Conservation (phyloP, 202 grass and related monocot genomes). For the Setaria italica region DNA sequence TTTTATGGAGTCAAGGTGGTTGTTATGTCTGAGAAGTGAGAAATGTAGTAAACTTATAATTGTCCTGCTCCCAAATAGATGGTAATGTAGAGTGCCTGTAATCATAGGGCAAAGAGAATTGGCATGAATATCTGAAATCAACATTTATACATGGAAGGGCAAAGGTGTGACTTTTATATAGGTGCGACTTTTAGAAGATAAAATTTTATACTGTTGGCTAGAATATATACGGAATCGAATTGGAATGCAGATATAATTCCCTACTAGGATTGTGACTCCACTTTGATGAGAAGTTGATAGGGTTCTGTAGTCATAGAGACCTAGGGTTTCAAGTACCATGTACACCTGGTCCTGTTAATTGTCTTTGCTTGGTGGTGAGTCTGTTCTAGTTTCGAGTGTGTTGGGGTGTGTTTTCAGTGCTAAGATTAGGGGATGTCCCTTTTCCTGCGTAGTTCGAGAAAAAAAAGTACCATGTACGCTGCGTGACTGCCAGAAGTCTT, state of each 20-base stretch:
- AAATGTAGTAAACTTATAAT: neutral
- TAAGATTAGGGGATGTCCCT: too few relatives aligned
- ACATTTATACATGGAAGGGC: neutral
- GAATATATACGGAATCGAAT: neutral
- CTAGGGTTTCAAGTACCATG: conserved; percentile 2
- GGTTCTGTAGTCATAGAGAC: neutral
- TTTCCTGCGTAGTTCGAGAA: too few relatives aligned
- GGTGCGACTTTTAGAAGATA: conserved; percentile 4
- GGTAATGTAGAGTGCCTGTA: neutral
- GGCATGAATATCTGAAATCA: neutral
- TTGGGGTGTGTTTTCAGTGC: too few relatives aligned
- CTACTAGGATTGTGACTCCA: neutral
- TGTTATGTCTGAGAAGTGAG: conserved; percentile 31
- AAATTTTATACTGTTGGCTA: neutral
- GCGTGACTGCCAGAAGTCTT: neutral
- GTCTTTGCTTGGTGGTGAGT: too few relatives aligned
- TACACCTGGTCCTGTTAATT: neutral
- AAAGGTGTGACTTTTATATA: too few relatives aligned
- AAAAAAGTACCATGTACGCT: too few relatives aligned
- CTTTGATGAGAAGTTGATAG: neutral
- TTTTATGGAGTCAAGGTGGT: neutral
- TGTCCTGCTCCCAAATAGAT: neutral
- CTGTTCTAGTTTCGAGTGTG: too few relatives aligned
- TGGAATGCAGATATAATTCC: neutral
- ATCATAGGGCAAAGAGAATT: neutral